These are phyloP conservation scores for Suhomyces taliae DNA, from an alignment of 1,139 yeast species.

Conservation along the genomic window DNA sequence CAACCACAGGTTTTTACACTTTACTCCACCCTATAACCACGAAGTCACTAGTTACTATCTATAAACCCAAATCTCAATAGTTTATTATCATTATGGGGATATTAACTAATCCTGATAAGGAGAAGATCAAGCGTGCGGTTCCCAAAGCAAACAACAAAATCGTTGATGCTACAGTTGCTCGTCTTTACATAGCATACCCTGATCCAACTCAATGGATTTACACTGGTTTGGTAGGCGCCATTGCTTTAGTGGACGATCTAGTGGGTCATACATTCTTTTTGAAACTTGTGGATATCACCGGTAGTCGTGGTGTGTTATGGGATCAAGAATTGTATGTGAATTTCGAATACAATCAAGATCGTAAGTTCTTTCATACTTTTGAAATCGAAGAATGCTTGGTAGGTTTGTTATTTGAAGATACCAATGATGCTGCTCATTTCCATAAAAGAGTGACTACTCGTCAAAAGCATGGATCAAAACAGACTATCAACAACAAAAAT, in stretches of 20 bases:
- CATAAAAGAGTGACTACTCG: slow-evolving; percentile 71
- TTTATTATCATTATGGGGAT: slow-evolving; percentile 47
- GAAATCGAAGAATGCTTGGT: slow-evolving; percentile 88
- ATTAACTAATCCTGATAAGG: slow-evolving; percentile 72
- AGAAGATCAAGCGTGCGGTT: slow-evolving; percentile 79
- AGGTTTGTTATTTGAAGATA: slow-evolving; percentile 90
- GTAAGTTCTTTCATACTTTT: slow-evolving; percentile 92
- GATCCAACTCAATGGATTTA: slow-evolving; percentile 77
- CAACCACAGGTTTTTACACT: neutral
- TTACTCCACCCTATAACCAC: neutral
- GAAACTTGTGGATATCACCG: slow-evolving; percentile 80
- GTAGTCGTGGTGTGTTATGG: slow-evolving; percentile 88
- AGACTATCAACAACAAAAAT: slow-evolving; percentile 79
- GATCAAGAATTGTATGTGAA: slow-evolving; percentile 92
- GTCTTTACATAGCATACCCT: slow-evolving; percentile 88
- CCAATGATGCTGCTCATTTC: slow-evolving; percentile 84
- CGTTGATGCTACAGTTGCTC: slow-evolving; percentile 86
- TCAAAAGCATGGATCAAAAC: slow-evolving; percentile 81
- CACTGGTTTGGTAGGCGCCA: slow-evolving; percentile 88
- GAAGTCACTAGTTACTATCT: neutral
- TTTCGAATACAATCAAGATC: slow-evolving; percentile 87
- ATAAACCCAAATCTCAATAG: neutral
- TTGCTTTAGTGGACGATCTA: slow-evolving; percentile 82
- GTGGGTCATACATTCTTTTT: slow-evolving; percentile 94
- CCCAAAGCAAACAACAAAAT: slow-evolving; percentile 89